Conservation (phyloP, 129 eudicot species). For the Flaveria trinervia region DNA sequence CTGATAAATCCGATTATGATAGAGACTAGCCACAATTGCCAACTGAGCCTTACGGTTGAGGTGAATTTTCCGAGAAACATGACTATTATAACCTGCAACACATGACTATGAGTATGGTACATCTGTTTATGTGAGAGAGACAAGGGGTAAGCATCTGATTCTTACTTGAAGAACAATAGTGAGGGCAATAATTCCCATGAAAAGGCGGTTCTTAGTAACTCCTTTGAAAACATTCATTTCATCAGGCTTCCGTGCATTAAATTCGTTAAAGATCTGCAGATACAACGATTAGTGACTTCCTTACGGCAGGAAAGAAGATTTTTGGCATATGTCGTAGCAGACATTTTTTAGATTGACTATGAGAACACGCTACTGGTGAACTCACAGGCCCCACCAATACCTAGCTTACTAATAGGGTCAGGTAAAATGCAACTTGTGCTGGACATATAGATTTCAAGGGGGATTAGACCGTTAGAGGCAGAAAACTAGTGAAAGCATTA, state of each 20-base stretch:
- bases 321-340: not conserved
- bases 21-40: conserved; percentile 87
- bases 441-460: not conserved
- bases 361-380: no score
- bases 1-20: conserved; percentile 67
- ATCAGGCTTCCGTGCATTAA: conserved; percentile 91
- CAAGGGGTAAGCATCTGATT: not conserved
- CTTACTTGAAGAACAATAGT: conserved; percentile 74
- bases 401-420: no score
- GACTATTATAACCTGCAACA: conserved; percentile 61
- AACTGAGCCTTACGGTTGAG: conserved; percentile 70
- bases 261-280: conserved; percentile 76
- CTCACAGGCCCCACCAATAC: no score
- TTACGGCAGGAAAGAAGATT: not conserved
- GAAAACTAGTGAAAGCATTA: no score
- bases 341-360: no score
- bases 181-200: conserved; percentile 70
- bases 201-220: conserved; percentile 64
- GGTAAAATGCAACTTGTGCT: not conserved
- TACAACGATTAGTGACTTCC: not conserved
- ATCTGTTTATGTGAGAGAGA: not conserved
- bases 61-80: conserved; percentile 88
- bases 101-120: not conserved
- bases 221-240: conserved; percentile 78
- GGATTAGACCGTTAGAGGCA: no score